Evolutionary conservation across 805 yeast species (phyloP).

Genomic region (Saturnispora saitoi): DNA sequence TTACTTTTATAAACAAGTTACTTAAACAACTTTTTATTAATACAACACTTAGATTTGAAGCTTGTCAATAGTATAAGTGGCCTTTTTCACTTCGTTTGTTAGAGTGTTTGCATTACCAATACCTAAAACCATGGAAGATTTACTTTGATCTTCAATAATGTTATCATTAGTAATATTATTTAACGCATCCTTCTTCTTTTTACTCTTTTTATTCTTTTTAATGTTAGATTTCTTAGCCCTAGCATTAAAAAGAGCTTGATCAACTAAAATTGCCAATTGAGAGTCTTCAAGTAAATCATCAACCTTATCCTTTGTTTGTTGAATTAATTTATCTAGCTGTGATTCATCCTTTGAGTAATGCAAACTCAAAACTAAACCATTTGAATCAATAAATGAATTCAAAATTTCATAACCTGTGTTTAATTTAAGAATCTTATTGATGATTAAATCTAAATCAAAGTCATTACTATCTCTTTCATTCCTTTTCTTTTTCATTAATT

Average conservation of each 20-base stretch:
- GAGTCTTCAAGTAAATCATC: slow-evolving; percentile 32
- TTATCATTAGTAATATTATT: slow-evolving; percentile 14
- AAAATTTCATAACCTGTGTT: slow-evolving; percentile 54
- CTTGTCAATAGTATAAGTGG: slow-evolving; percentile 47
- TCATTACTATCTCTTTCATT: slow-evolving; percentile 16
- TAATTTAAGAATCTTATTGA: slow-evolving; percentile 37
- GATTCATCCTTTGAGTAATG: slow-evolving; percentile 40
- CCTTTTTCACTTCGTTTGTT: slow-evolving; percentile 31
- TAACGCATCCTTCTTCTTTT: slow-evolving; percentile 12
- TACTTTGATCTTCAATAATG: slow-evolving; percentile 21
- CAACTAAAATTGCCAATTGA: slow-evolving; percentile 38
- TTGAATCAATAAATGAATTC: slow-evolving; percentile 59
- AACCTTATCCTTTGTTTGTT: slow-evolving; percentile 35
- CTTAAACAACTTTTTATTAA: no score
- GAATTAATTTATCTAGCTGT: slow-evolving; percentile 37
- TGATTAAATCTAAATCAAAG: slow-evolving; percentile 34
- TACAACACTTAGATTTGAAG: slow-evolving; percentile 27
- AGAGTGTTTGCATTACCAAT: slow-evolving; percentile 17
- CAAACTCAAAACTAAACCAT: slow-evolving; percentile 60
- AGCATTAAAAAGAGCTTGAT: slow-evolving; percentile 32
- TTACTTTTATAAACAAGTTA: not conserved
- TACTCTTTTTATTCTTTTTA: slow-evolving; percentile 12
- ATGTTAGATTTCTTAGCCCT: slow-evolving; percentile 10
- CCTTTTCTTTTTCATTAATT: slow-evolving; percentile 26
- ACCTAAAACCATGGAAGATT: slow-evolving; percentile 20